phyloP scores from a whole-genome alignment of 2,329 filamentous ascomycete genomes.

The Endothia cerciana region DNA sequence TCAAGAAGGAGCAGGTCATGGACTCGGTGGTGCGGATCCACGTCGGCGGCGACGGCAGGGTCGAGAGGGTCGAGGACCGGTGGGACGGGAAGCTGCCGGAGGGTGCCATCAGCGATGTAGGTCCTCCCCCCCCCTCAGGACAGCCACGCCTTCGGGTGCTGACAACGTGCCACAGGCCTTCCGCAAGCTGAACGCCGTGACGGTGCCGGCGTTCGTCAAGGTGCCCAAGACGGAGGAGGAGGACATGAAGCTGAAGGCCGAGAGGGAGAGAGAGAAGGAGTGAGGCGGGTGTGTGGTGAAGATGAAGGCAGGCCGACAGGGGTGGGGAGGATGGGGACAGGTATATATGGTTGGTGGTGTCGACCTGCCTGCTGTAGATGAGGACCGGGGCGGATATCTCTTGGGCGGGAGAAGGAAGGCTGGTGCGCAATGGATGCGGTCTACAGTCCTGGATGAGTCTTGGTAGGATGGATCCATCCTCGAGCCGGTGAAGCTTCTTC shows the following conservation, averaged over 20 bases:
- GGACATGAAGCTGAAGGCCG: conserved; percentile 38
- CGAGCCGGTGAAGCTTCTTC: too few species aligned
- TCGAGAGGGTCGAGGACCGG: conserved; percentile 41
- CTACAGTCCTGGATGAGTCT: too few species aligned
- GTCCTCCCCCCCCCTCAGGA: conserved; percentile 25
- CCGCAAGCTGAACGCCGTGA: conserved; percentile 43
- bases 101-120: conserved; percentile 40
- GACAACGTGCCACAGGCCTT: conserved; percentile 35
- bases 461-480: too few species aligned
- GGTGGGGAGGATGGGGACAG: conserved; percentile 31
- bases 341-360: background rate
- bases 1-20: conserved; percentile 40
- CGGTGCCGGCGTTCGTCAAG: conserved; percentile 40
- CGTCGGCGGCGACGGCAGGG: conserved; percentile 40
- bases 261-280: conserved; percentile 36
- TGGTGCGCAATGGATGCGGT: too few species aligned
- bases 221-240: conserved; percentile 43
- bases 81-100: conserved; percentile 44
- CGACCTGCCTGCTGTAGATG: background rate
- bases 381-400: background rate
- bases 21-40: conserved; percentile 39
- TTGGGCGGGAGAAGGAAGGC: background rate
- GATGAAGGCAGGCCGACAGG: conserved; percentile 37
- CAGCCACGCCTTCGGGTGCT: conserved; percentile 7
- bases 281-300: conserved; percentile 32